These are phyloP conservation scores for Fusarium globosum DNA, from an alignment of 2,329 filamentous ascomycete genomes.

Conservation along the genomic window DNA sequence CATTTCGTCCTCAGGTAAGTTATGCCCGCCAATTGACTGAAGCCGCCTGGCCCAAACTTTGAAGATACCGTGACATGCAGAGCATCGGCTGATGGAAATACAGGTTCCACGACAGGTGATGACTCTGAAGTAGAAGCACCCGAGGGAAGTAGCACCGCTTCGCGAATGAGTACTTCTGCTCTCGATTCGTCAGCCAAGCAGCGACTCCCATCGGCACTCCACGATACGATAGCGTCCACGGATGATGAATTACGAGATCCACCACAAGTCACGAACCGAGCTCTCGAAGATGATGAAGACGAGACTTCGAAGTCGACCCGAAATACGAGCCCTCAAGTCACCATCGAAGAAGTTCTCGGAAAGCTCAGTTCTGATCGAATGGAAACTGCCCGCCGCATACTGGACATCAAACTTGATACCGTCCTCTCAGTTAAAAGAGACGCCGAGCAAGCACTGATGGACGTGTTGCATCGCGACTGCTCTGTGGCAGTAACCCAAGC, in stretches of 20 bases:
- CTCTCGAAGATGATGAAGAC: not conserved
- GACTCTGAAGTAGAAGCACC: not conserved
- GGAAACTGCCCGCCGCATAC: not conserved
- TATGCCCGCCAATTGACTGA: not conserved
- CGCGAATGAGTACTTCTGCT: not conserved
- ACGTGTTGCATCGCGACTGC: not conserved
- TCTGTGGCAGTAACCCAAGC: not conserved
- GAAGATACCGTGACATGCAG: not conserved
- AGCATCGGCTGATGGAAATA: not conserved
- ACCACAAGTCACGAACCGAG: fast-evolving
- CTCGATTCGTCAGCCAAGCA: too few species aligned
- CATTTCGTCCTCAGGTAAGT: too few species aligned
- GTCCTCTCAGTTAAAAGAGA: not conserved
- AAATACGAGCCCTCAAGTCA: not conserved
- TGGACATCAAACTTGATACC: not conserved
- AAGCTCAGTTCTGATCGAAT: not conserved
- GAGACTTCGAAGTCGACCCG: too few species aligned
- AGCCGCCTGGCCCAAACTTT: not conserved
- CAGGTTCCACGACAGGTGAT: not conserved
- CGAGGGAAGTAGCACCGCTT: fast-evolving
- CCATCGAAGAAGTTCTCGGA: not conserved
- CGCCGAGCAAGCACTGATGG: not conserved
- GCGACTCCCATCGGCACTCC: not conserved
- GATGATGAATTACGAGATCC: not conserved
- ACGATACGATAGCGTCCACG: not conserved